These are phyloP conservation scores for Onygenales sp. DNA, from an alignment of 2,329 filamentous ascomycete genomes.

Conservation along the genomic window DNA sequence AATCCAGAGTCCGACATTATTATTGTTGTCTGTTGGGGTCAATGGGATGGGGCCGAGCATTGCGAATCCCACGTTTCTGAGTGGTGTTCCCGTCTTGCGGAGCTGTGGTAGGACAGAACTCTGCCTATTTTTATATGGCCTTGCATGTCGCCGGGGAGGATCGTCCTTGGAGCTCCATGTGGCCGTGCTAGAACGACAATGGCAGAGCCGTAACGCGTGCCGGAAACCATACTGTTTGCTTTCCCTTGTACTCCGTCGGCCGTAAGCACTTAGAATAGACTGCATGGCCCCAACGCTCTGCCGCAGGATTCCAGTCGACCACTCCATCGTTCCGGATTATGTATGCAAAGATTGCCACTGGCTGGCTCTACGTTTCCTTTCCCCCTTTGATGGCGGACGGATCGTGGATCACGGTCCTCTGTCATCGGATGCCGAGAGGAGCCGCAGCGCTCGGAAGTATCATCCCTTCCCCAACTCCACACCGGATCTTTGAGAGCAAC, in stretches of 20 bases:
- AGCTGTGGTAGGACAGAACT: neutral
- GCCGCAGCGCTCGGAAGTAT: neutral
- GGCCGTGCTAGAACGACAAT: neutral
- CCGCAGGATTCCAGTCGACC: neutral
- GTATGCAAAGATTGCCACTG: too few species aligned
- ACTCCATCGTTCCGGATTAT: too few species aligned
- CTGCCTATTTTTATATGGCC: neutral
- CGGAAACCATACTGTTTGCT: neutral
- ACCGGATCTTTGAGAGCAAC: neutral
- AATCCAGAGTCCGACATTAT: too few species aligned
- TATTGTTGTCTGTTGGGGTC: too few species aligned
- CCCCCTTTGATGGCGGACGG: neutral
- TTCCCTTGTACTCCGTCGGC: neutral
- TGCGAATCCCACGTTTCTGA: too few species aligned
- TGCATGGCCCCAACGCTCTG: neutral
- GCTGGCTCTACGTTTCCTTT: too few species aligned
- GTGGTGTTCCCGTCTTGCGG: too few species aligned
- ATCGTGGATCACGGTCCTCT: neutral
- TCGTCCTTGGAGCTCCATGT: neutral
- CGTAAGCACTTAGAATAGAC: neutral
- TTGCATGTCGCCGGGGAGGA: neutral
- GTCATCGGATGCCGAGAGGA: neutral
- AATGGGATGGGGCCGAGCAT: too few species aligned
- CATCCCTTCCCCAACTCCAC: neutral
- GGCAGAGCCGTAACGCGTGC: neutral